Conservation (phyloP, 108 stramenopile genomes). For the Chaetoceros tenuissimus region DNA sequence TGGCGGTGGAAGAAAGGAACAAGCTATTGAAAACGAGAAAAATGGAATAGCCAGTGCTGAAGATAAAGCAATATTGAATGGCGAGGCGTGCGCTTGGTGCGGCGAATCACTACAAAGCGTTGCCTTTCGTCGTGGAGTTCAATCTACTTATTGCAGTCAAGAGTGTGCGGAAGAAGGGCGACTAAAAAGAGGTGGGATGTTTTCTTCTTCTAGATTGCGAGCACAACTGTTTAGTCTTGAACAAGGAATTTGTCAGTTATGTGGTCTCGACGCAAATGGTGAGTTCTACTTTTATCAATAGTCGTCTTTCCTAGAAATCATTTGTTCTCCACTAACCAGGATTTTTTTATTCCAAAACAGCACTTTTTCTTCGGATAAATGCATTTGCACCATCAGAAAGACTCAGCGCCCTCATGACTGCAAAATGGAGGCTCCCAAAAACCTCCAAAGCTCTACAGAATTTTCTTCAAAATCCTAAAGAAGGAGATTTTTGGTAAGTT, state of each 20-base stretch:
- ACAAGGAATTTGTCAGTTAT: constrained; percentile 29
- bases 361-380: constrained; percentile 40
- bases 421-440: constrained; percentile 53
- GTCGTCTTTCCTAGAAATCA: background rate
- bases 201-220: constrained; percentile 34
- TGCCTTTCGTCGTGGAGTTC: constrained; percentile 13
- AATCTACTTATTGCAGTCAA: constrained; percentile 48
- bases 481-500: constrained; percentile 78
- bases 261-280: constrained; percentile 22
- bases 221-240: constrained; percentile 50
- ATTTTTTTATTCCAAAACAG: constrained; percentile 17
- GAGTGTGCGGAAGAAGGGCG: constrained; percentile 54
- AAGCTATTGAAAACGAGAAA: constrained; percentile 29
- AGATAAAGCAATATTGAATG: constrained; percentile 34
- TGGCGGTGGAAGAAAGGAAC: constrained; percentile 55
- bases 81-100: constrained; percentile 52
- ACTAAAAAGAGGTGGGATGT: constrained; percentile 49
- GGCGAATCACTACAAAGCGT: constrained; percentile 13
- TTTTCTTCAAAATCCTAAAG: constrained; percentile 48
- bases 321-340: constrained; percentile 6
- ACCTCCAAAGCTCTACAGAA: constrained; percentile 32
- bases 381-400: constrained; percentile 57
- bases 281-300: background rate
- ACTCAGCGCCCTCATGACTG: constrained; percentile 46
- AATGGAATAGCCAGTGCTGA: constrained; percentile 27